phyloP scores from a whole-genome alignment of 2,329 filamentous ascomycete species.

The Botrytis medusae region DNA sequence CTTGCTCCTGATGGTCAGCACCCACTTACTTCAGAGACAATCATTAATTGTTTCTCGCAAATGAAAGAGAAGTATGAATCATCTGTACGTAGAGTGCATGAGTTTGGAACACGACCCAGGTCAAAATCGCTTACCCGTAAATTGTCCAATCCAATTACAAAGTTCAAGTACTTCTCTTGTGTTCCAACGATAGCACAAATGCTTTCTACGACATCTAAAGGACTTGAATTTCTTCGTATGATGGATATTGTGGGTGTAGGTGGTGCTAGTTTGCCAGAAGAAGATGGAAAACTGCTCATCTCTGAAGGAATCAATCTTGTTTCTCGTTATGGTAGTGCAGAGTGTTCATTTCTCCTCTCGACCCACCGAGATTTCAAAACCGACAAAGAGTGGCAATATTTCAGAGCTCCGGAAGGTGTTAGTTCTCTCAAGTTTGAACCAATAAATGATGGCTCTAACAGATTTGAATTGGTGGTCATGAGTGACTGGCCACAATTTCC shows the following conservation, averaged over 20 bases:
- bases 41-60: constrained; percentile 10
- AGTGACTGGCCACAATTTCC: constrained; percentile 58
- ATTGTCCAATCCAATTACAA: neutral
- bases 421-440: constrained; percentile 48
- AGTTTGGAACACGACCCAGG: neutral
- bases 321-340: constrained; percentile 63
- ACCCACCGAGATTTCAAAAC: constrained; percentile 56
- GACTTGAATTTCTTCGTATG: constrained; percentile 45
- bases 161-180: constrained; percentile 55
- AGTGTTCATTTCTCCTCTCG: constrained; percentile 65
- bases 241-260: constrained; percentile 66
- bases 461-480: constrained; percentile 55
- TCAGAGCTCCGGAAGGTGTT: constrained; percentile 45
- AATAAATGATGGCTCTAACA: constrained; percentile 42
- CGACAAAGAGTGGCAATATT: constrained; percentile 57
- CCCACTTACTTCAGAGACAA: constrained; percentile 23
- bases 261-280: constrained; percentile 55
- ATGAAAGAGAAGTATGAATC: neutral
- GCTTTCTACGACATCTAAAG: constrained; percentile 46
- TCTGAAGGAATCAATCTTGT: constrained; percentile 53
- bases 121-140: neutral
- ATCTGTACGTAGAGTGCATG: neutral
- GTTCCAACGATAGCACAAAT: constrained; percentile 60
- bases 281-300: constrained; percentile 55
- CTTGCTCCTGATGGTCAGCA: constrained; percentile 59